phyloP scores from a whole-genome alignment of 1,139 yeast species.

The Candida sanyaensis region DNA sequence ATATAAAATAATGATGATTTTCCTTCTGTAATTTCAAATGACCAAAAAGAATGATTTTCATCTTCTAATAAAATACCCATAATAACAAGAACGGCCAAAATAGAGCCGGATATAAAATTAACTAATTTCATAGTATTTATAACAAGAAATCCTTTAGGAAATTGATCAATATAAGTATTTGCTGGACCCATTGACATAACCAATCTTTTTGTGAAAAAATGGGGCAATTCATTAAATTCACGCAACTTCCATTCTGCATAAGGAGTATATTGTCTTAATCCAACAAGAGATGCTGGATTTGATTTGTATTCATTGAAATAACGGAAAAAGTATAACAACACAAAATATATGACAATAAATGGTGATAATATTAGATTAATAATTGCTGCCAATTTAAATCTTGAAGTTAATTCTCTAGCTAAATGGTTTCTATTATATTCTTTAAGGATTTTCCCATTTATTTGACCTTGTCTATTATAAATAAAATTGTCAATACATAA shows the following conservation, averaged over 20 bases:
- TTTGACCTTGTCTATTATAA: constrained; percentile 81
- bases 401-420: constrained; percentile 67
- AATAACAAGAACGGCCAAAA: constrained; percentile 83
- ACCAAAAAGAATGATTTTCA: constrained; percentile 73
- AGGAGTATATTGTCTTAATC: constrained; percentile 85
- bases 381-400: constrained; percentile 87
- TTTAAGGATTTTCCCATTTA: constrained; percentile 72
- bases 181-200: constrained; percentile 81
- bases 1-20: constrained; percentile 84
- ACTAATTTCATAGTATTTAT: constrained; percentile 59
- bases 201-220: constrained; percentile 77
- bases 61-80: constrained; percentile 83
- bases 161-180: constrained; percentile 80
- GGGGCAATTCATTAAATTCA: constrained; percentile 91
- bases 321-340: constrained; percentile 80
- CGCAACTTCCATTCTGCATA: constrained; percentile 94
- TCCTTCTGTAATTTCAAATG: constrained; percentile 83
- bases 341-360: constrained; percentile 78
- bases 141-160: constrained; percentile 74
- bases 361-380: constrained; percentile 84
- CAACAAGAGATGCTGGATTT: constrained; percentile 82
- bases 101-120: constrained; percentile 83
- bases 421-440: constrained; percentile 69
- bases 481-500: constrained; percentile 85
- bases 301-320: constrained; percentile 92